Evolutionary conservation across 2,329 filamentous ascomycete species (phyloP).

Genomic region (Epichloe coenophiala): DNA sequence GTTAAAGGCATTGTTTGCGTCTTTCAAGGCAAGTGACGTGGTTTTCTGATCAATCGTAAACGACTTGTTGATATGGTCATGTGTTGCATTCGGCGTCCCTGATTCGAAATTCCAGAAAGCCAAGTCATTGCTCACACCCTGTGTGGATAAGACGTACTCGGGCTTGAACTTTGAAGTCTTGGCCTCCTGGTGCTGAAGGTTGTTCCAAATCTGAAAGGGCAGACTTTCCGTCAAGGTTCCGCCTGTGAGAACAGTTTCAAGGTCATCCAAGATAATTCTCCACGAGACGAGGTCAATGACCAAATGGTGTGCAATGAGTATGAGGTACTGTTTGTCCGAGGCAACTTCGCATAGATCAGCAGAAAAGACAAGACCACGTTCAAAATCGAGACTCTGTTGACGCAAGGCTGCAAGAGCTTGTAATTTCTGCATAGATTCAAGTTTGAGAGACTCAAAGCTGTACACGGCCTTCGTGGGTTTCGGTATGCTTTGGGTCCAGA

Average conservation of each 20-base stretch:
- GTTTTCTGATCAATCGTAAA: constrained; percentile 1
- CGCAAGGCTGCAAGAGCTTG: not conserved
- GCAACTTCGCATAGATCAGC: constrained; percentile 1
- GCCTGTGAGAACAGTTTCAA: constrained; percentile 24
- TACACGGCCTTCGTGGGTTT: not conserved
- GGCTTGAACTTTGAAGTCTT: not conserved
- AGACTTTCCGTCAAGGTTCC: not conserved
- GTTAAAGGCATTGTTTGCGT: constrained; percentile 8
- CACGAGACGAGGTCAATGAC: constrained; percentile 32
- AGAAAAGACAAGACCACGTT: constrained; percentile 2
- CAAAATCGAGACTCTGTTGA: not conserved
- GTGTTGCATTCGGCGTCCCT: not conserved
- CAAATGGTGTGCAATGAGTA: constrained; percentile 22
- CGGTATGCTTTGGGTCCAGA: constrained; percentile 2
- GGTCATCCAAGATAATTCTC: constrained; percentile 28
- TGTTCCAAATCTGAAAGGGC: constrained; percentile 17
- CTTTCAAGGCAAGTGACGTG: constrained; percentile 4
- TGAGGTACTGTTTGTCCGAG: constrained; percentile 12
- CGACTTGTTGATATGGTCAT: constrained; percentile 1
- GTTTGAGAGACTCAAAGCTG: not conserved
- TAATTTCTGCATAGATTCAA: not conserved
- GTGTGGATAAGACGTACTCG: not conserved
- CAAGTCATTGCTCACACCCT: not conserved
- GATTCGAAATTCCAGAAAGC: constrained; percentile 3
- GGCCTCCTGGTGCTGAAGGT: constrained; percentile 19